These are phyloP conservation scores for Crepidotus sp. DNA, from an alignment of 1,284 basidiomycete species.

Conservation along the genomic window DNA sequence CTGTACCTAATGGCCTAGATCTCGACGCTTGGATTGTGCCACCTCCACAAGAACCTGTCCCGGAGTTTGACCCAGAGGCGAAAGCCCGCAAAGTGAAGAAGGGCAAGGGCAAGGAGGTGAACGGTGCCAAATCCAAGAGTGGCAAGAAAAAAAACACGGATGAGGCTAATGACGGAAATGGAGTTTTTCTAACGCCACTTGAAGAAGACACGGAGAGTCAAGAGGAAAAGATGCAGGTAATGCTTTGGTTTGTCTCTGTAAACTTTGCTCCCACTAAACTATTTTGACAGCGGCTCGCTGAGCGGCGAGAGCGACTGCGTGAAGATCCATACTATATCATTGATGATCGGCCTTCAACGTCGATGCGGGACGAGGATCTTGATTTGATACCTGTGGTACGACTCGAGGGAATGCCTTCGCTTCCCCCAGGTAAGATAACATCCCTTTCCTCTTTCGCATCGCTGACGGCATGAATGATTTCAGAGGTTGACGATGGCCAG, in stretches of 20 bases:
- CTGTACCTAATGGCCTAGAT: constrained; percentile 77
- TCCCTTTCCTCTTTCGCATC: background rate
- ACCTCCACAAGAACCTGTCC: constrained; percentile 34
- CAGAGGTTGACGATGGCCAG: constrained; percentile 23
- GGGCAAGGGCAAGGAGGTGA: constrained; percentile 32
- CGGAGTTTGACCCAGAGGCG: constrained; percentile 35
- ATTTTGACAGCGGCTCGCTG: constrained; percentile 54
- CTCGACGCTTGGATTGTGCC: constrained; percentile 80
- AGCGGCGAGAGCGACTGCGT: constrained; percentile 60
- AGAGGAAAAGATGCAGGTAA: constrained; percentile 55
- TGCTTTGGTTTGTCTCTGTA: constrained; percentile 19
- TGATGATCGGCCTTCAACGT: constrained; percentile 39
- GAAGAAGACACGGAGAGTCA: constrained; percentile 41
- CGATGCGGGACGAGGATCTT: constrained; percentile 41
- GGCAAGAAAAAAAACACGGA: constrained; percentile 27
- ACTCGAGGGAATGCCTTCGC: constrained; percentile 60
- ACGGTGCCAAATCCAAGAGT: constrained; percentile 27
- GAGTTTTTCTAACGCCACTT: constrained; percentile 27
- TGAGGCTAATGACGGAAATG: constrained; percentile 19
- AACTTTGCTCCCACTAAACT: background rate
- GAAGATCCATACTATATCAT: constrained; percentile 88
- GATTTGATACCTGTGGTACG: constrained; percentile 81
- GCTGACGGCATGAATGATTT: background rate
- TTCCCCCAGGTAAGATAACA: constrained; percentile 30
- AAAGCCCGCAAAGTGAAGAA: constrained; percentile 45